Percentiles rank a stretch among this genome's conserved stretches.
phyloP scores from a whole-genome alignment of 179 eudicot species.

The Camellia oleifera region DNA sequence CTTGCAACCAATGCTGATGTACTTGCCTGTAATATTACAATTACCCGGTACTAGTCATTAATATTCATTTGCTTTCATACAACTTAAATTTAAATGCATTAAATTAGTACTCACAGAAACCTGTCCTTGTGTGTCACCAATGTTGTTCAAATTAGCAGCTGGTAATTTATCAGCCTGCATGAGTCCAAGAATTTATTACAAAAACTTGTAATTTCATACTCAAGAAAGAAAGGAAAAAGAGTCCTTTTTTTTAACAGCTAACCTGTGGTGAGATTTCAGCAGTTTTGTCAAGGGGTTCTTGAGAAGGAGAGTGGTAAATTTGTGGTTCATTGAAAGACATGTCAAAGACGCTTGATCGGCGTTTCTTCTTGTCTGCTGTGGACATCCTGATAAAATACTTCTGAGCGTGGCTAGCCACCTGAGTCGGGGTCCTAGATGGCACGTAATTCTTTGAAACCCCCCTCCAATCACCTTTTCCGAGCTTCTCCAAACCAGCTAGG shows the following conservation, averaged over 20 bases:
- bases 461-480: constrained; percentile 55
- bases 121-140: constrained; percentile 19
- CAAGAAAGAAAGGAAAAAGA: neutral
- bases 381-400: constrained; percentile 37
- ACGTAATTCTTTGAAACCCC: constrained; percentile 37
- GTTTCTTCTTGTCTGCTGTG: constrained; percentile 24
- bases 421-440: constrained; percentile 39
- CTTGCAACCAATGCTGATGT: constrained; percentile 4
- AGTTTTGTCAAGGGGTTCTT: constrained; percentile 7
- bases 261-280: constrained; percentile 16
- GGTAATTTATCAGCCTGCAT: constrained; percentile 10
- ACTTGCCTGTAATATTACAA: constrained; percentile 11
- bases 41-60: neutral
- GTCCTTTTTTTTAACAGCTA: neutral
- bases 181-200: neutral
- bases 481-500: constrained; percentile 35
- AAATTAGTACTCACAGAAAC: neutral
- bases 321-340: constrained; percentile 20
- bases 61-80: neutral
- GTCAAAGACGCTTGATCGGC: constrained; percentile 43
- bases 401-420: constrained; percentile 57
- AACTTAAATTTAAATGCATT: neutral
- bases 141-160: constrained; percentile 7
- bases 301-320: constrained; percentile 2
- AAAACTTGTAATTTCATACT: neutral